Conservation (phyloP, 495 filamentous ascomycete genomes). For the Apodospora peruviana region DNA sequence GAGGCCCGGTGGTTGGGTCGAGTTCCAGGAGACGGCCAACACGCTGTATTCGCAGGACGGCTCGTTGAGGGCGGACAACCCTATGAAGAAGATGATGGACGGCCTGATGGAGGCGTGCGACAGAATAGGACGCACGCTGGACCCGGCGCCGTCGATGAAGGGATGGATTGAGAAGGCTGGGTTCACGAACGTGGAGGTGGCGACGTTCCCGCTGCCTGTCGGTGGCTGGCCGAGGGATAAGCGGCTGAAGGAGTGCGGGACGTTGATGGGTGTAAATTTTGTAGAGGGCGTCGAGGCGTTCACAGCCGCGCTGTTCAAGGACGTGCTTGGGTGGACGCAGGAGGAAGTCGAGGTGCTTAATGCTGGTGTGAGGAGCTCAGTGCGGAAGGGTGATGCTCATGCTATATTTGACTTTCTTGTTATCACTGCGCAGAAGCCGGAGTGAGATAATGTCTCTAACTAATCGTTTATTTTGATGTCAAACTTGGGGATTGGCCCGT, state of each 20-base stretch:
- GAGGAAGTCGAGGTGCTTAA: constrained; percentile 26
- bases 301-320: constrained; percentile 23
- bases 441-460: no score
- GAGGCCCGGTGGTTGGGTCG: constrained; percentile 46
- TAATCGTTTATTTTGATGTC: no score
- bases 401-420: constrained; percentile 18
- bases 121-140: constrained; percentile 20
- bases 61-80: constrained; percentile 25
- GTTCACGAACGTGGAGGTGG: constrained; percentile 30
- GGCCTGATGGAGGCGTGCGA: constrained; percentile 26
- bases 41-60: constrained; percentile 32
- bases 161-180: constrained; percentile 26
- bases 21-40: constrained; percentile 42
- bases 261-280: constrained; percentile 27
- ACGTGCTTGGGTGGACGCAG: constrained; percentile 26
- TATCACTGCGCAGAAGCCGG: constrained; percentile 14
- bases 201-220: constrained; percentile 30
- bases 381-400: constrained; percentile 14
- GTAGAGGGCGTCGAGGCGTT: constrained; percentile 26
- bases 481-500: no score
- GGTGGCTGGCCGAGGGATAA: constrained; percentile 40
- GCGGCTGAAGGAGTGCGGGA: constrained; percentile 45
- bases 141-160: constrained; percentile 16
- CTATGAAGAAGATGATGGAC: constrained; percentile 32
- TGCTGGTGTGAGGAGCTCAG: constrained; percentile 19